Evolutionary conservation across 1,284 basidiomycete species (phyloP).

Genomic region (Puccinia triticina): DNA sequence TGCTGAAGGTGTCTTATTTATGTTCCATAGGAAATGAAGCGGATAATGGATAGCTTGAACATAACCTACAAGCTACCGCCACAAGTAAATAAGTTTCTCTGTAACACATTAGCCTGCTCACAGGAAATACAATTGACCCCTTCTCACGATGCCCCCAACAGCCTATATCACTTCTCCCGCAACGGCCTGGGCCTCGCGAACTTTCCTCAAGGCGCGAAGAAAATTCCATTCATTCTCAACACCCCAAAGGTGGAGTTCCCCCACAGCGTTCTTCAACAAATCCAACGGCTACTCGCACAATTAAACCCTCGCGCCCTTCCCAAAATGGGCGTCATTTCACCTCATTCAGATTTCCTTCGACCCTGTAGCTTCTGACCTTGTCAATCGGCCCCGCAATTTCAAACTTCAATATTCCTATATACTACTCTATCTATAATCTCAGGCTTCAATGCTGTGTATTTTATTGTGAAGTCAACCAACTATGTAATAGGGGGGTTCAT

Average conservation of each 20-base stretch:
- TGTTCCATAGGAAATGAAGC: conserved; percentile 69
- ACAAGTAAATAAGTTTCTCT: conserved; percentile 60
- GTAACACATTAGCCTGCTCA: no score
- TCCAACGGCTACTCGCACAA: not conserved
- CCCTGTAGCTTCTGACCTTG: not conserved
- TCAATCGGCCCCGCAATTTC: no score
- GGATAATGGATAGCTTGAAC: conserved; percentile 72
- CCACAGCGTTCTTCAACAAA: not conserved
- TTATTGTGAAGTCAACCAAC: no score
- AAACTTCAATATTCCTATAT: no score
- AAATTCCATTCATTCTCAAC: not conserved
- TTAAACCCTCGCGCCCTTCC: not conserved
- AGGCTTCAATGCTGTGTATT: no score
- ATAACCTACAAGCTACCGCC: conserved; percentile 71
- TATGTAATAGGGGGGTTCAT: no score
- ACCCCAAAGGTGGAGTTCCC: not conserved
- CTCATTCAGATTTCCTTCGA: not conserved
- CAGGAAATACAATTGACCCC: no score
- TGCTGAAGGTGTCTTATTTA: conserved; percentile 63
- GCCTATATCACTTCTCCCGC: conserved; percentile 6
- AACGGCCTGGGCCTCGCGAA: not conserved
- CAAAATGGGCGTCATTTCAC: not conserved
- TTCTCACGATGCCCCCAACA: not conserved
- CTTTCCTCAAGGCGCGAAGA: not conserved
- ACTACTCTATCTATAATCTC: no score